These are phyloP conservation scores for Solanum hybrid DNA, from an alignment of 305 asterid species.

Conservation along the genomic window DNA sequence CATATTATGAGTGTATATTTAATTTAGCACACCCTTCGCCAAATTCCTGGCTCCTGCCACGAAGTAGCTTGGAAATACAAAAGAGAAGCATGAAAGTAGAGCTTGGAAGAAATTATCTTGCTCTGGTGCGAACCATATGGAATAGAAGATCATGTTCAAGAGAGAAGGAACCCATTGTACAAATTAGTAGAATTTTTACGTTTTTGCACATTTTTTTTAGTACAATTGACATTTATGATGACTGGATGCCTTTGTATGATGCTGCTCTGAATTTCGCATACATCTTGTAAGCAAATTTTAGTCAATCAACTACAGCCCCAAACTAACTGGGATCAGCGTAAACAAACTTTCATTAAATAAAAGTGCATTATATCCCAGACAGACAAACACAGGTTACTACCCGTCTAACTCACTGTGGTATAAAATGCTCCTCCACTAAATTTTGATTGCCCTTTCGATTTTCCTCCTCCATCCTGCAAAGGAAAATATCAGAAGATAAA, in stretches of 20 bases:
- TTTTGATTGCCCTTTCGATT: constrained; percentile 34
- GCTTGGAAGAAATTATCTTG: neutral
- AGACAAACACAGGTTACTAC: neutral
- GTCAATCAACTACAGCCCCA: neutral
- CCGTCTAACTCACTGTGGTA: constrained; percentile 40
- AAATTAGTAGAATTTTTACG: neutral
- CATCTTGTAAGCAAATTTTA: neutral
- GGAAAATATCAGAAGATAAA: neutral
- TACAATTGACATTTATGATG: neutral
- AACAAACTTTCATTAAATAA: neutral
- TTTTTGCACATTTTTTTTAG: neutral
- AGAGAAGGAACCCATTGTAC: neutral
- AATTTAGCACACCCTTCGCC: neutral
- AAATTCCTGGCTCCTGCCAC: neutral
- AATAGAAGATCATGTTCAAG: neutral
- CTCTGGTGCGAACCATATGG: neutral
- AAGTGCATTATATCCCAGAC: neutral
- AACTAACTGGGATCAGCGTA: neutral
- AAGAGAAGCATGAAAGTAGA: neutral
- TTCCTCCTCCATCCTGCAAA: constrained; percentile 57
- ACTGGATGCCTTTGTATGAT: neutral
- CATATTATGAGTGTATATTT: neutral
- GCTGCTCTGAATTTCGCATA: neutral
- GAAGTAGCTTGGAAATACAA: neutral
- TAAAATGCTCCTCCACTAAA: constrained; percentile 63